A percentile compares a stretch with the other conserved stretches of the same genome.
These are phyloP conservation scores for Penicillium daleae DNA, from an alignment of 495 filamentous ascomycete species.

Conservation along the genomic window DNA sequence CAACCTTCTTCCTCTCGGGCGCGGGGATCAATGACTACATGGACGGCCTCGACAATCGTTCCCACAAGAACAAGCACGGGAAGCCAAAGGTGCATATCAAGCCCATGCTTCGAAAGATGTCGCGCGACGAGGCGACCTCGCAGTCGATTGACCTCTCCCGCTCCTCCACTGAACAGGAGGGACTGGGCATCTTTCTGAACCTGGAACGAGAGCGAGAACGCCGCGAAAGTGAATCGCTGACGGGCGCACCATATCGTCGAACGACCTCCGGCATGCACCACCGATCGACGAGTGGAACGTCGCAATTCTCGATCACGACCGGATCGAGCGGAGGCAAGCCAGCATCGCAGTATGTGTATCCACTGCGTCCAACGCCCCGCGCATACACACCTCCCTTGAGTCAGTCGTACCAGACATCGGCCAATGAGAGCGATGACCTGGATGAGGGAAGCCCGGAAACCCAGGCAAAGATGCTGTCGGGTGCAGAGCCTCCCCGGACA, in stretches of 20 bases:
- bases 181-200: slow-evolving; percentile 57
- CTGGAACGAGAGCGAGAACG: slow-evolving; percentile 47
- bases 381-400: slow-evolving; percentile 59
- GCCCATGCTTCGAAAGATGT: slow-evolving; percentile 59
- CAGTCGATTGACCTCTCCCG: slow-evolving; percentile 58
- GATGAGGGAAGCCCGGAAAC: slow-evolving; percentile 38
- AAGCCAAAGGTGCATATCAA: slow-evolving; percentile 55
- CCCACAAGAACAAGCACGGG: slow-evolving; percentile 31
- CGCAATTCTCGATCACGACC: slow-evolving; percentile 54
- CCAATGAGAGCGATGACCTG: slow-evolving; percentile 50
- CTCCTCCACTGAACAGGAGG: slow-evolving; percentile 59
- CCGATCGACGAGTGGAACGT: slow-evolving; percentile 60
- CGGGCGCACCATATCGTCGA: slow-evolving; percentile 32
- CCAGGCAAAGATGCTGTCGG: slow-evolving; percentile 27
- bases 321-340: slow-evolving; percentile 54
- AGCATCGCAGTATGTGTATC: slow-evolving; percentile 58
- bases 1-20: slow-evolving; percentile 13
- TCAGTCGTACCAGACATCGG: slow-evolving; percentile 55
- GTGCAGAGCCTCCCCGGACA: slow-evolving; percentile 33
- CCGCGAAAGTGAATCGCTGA: slow-evolving; percentile 36
- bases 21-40: slow-evolving; percentile 18
- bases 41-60: slow-evolving; percentile 29
- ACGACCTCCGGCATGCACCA: slow-evolving; percentile 47
- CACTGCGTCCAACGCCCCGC: slow-evolving; percentile 62
- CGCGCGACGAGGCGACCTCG: slow-evolving; percentile 49